Evolutionary conservation across 2,329 filamentous ascomycete genomes (phyloP), one percentile per base, ranked within the genome.

Genomic region (Exophiala lecanii-corni): DNA sequence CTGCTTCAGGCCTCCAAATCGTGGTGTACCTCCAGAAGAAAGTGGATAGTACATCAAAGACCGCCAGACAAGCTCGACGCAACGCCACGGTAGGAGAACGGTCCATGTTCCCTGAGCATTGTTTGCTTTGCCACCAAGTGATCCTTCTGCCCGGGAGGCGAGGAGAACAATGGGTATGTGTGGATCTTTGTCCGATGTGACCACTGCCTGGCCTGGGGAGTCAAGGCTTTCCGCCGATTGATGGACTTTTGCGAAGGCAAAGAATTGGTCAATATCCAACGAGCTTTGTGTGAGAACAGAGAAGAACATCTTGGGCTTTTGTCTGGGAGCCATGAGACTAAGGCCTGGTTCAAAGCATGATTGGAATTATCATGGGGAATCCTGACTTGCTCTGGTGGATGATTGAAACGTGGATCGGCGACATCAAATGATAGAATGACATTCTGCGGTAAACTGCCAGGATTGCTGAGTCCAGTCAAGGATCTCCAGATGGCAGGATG

Each of bases 71-170:
- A 87, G 79, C 25, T 80, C 71, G 25, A 97, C 84, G 56, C 86
- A 95, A 59, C 86, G 89, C 88, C 91, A 96, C 0, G 92, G 92
- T 2, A 92, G 74, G 17, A 97, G 71, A 1, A 97, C 62, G 0
- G 82, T 92, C 88, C 89, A 97, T 0, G 74, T 81, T 0, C 84
- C 83, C 36, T 84, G 80, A 1, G 71, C 68, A 35, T 74, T 75
- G 68, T 26, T 66, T 65, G 20, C 55, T 64, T 5, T 55, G 49
- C n/a, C 55, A 9, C 66, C 61, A 7, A 73, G 61, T 3, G 79
- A 23, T 82, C 36, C 34, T 26, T 43, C 36, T 10, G 39, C 15
- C 23, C 45, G 39, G 5, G 49, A 49, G 6, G 49, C 73, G 3
- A 87, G 72, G 4, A 94, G 66, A 1, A 91, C 70, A 28, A 91